Evolutionary conservation across 2,329 filamentous ascomycete species (phyloP).

Genomic region (Colletotrichum simmondsii): DNA sequence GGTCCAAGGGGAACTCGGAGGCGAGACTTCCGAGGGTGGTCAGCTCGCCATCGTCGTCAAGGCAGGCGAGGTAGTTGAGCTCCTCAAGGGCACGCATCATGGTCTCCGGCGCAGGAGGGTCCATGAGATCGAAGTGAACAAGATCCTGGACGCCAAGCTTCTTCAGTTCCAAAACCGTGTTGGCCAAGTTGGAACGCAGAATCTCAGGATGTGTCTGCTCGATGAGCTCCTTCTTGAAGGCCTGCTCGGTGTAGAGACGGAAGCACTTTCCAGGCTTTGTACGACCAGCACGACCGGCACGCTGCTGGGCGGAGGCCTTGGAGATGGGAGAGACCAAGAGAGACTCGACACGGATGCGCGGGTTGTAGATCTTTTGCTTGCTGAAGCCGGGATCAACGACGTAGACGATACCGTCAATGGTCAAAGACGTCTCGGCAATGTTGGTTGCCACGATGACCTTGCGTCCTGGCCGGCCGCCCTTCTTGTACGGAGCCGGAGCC

Average conservation of each 20-base stretch:
- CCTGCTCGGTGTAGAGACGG: slow-evolving; percentile 91
- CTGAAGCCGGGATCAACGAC: slow-evolving; percentile 99
- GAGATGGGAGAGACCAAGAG: slow-evolving; percentile 98
- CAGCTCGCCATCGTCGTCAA: slow-evolving; percentile 95
- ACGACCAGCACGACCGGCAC: slow-evolving; percentile 98
- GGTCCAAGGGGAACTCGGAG: slow-evolving; percentile 95
- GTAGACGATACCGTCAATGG: slow-evolving; percentile 98
- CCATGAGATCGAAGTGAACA: slow-evolving; percentile 99
- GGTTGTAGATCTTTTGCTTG: slow-evolving; percentile 99
- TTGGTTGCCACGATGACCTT: slow-evolving; percentile 97
- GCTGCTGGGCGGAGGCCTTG: slow-evolving; percentile 95
- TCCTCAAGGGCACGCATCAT: slow-evolving; percentile 98
- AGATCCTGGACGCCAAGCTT: slow-evolving; percentile 96
- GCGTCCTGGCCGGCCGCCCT: slow-evolving; percentile 86
- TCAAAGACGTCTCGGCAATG: slow-evolving; percentile 97
- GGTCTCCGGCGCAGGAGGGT: slow-evolving; percentile 96
- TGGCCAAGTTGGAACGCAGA: slow-evolving; percentile 91
- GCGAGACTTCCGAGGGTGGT: slow-evolving; percentile 87
- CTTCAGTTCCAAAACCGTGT: slow-evolving; percentile 95
- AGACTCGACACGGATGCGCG: slow-evolving; percentile 94
- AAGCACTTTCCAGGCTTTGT: slow-evolving; percentile 99
- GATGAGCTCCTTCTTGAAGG: slow-evolving; percentile 98
- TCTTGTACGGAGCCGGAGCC: slow-evolving; percentile 77
- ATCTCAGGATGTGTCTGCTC: slow-evolving; percentile 98
- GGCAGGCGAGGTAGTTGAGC: slow-evolving; percentile 94